A percentile compares a stretch with the other conserved stretches of the same genome.
Evolutionary conservation across 2,329 filamentous ascomycete species (phyloP).

Genomic region (Penicillium glabrum): DNA sequence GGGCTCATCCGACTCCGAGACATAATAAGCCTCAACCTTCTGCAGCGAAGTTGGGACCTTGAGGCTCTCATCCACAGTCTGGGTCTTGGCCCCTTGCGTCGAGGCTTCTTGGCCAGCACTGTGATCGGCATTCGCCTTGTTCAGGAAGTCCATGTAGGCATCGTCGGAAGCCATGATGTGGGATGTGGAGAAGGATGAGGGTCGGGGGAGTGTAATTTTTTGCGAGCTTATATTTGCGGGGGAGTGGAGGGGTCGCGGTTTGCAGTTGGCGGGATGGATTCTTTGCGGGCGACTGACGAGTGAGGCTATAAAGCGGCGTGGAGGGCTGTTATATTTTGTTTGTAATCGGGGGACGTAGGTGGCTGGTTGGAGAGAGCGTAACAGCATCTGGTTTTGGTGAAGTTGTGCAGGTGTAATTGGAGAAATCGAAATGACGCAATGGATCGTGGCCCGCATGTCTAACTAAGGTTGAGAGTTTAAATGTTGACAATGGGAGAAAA

Average conservation of each 20-base stretch:
- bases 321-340: not conserved
- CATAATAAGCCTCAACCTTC: conserved; percentile 64
- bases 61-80: conserved; percentile 48
- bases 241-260: conserved; percentile 1
- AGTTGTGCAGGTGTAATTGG: conserved; percentile 6
- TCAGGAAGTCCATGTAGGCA: conserved; percentile 79
- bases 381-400: not conserved
- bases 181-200: conserved; percentile 14
- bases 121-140: conserved; percentile 78
- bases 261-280: not conserved
- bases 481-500: not conserved
- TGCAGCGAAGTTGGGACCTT: conserved; percentile 62
- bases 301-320: not conserved
- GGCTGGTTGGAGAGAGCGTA: not conserved
- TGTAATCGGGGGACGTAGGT: not conserved
- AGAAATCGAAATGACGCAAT: conserved; percentile 27
- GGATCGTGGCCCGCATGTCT: conserved; percentile 4
- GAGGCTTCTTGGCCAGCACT: conserved; percentile 28
- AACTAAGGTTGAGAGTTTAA: not conserved
- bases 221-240: conserved; percentile 8
- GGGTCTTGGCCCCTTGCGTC: conserved; percentile 28
- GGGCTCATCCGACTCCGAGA: conserved; percentile 81
- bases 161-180: conserved; percentile 63
- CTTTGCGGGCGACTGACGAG: not conserved
- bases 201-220: conserved; percentile 2